Evolutionary conservation across 1,284 basidiomycete species (phyloP).

Genomic region (Chiua sp.): DNA sequence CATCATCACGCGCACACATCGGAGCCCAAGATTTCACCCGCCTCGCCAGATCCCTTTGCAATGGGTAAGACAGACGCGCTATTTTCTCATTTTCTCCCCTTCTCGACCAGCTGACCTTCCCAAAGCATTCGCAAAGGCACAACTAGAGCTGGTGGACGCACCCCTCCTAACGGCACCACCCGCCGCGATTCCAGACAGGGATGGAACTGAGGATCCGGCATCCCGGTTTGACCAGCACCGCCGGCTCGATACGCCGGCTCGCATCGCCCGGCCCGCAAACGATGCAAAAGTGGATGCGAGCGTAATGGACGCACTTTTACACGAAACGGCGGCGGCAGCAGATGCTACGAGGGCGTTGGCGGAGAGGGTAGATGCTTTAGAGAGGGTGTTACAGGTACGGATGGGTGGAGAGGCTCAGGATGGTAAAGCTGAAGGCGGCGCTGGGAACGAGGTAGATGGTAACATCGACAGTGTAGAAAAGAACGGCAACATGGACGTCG

Average conservation of each 20-base stretch:
- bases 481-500: background rate
- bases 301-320: constrained; percentile 15
- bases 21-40: constrained; percentile 1
- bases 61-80: constrained; percentile 15
- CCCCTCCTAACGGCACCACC: constrained; percentile 13
- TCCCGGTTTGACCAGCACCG: background rate
- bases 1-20: constrained; percentile 8
- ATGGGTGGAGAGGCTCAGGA: background rate
- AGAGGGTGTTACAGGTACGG: constrained; percentile 19
- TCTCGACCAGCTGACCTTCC: background rate
- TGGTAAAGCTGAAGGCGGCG: background rate
- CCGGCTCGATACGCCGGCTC: constrained; percentile 2
- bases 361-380: constrained; percentile 31
- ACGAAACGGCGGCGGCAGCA: constrained; percentile 21
- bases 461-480: background rate
- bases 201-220: background rate
- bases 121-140: constrained; percentile 25
- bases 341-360: constrained; percentile 20
- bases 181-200: background rate
- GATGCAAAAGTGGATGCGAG: constrained; percentile 14
- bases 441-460: background rate
- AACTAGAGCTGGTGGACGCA: constrained; percentile 7
- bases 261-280: constrained; percentile 8
- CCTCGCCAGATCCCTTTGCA: constrained; percentile 26
- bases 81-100: background rate